phyloP scores from a whole-genome alignment of 2,329 filamentous ascomycete genomes.

The Penicillium hesseltinei region DNA sequence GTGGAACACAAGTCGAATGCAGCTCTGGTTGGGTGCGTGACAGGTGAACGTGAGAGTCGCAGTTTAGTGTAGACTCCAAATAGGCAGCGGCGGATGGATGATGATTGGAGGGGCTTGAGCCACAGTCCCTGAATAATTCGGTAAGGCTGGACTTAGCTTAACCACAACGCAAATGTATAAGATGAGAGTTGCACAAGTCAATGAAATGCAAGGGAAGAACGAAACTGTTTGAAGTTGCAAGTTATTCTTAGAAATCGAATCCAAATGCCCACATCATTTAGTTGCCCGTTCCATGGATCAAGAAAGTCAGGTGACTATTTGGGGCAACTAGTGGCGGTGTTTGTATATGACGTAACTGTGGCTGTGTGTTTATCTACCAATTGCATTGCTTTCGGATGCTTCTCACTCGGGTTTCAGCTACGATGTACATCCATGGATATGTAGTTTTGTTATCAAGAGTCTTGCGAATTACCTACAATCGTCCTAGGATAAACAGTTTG shows the following conservation, averaged over 20 bases:
- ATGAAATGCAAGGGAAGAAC: not conserved
- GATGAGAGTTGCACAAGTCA: not conserved
- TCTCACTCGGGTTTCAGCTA: not conserved
- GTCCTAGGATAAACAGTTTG: not conserved
- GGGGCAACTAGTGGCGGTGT: constrained; percentile 16
- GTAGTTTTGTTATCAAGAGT: not conserved
- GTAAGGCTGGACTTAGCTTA: constrained; percentile 1
- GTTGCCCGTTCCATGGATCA: constrained; percentile 18
- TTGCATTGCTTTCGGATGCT: not conserved
- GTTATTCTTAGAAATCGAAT: constrained; percentile 22
- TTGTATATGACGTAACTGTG: constrained; percentile 18
- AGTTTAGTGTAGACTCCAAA: constrained; percentile 1
- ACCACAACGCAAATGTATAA: not conserved
- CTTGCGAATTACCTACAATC: not conserved
- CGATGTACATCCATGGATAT: not conserved
- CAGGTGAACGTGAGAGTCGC: constrained; percentile 5
- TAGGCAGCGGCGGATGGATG: constrained; percentile 23
- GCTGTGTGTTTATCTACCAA: constrained; percentile 7
- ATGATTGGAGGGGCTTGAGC: constrained; percentile 17
- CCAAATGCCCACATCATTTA: constrained; percentile 17
- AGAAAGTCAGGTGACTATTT: constrained; percentile 18
- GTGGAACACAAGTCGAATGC: constrained; percentile 14
- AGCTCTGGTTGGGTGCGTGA: constrained; percentile 10
- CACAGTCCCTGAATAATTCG: constrained; percentile 7
- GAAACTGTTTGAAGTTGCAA: not conserved